Base-by-base conservation (phyloP, 176 grass and related monocot species). In the Eleusine coracana region DNA sequence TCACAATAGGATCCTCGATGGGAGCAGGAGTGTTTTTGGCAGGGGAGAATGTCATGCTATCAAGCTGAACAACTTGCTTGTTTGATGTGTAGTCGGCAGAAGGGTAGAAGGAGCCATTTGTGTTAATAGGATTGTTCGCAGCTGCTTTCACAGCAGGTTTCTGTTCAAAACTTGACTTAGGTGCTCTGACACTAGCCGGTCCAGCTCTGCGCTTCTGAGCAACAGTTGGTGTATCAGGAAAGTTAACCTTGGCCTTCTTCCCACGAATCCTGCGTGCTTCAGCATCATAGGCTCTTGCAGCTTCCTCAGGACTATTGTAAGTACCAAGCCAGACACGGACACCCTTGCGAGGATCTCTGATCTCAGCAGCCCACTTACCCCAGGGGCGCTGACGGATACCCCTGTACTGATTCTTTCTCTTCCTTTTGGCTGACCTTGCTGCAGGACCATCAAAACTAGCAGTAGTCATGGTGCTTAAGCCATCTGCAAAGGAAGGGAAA, bases 351-450 rank as follows among this genome's bases (percentile, higher is more conserved):
- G 96, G 96, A 84, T 99, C 93, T 86, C 96, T 89, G 56, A 99
- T 99, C 84, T 99, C 96, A 95, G 96, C 96, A 80, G 96, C 96
- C 96, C 96, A 99, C 83, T 99, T 99, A 50, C 96, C 96, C 96
- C 96, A 99, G 52, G 93, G 93, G 66, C 96, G 96, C 48, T 96
- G 91, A 44, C 96, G 92, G 89, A 99, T 99, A 66, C 96, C 96
- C 69, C 96, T 89, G 80, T 86, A 99, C 60, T 84, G 88, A 52
- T 96, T 99, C 89, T 96, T 99, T 83, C 93, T 96, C 83, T 92
- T 99, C 73, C 96, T 91, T 68, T 93, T 96, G 36, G 79, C 59
- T 48, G 87, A 89, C 45, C 37, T 90, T 86, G 82, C 75, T 41
- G 86, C 91, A 88, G 76, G 79, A 12, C 74, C 89, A 88, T 91